Evolutionary conservation across 495 filamentous ascomycete genomes (phyloP), one percentile per base, ranked within the genome.

Genomic region (Aspergillus nidulans): DNA sequence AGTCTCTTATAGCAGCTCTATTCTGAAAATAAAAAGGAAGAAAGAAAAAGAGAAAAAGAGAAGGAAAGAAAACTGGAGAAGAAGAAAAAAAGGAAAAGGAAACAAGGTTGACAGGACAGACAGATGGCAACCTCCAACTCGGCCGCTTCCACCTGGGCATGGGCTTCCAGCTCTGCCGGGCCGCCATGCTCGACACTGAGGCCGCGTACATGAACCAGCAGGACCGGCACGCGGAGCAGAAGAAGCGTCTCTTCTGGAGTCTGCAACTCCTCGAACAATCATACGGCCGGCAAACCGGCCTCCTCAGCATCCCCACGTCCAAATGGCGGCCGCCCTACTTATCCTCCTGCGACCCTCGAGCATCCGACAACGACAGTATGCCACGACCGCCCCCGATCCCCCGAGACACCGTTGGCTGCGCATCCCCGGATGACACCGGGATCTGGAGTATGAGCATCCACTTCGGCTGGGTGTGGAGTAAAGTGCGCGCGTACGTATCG

Each of bases 401-500:
- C 0, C 57, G 45, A 30, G 74, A 77, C 44, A 58, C 66, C 1
- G 52, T 71, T 6, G 73, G 73, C 0, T 70, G 71, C 42, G 49
- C 66, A 0, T 53, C 40, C 10, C 42, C 67, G 5, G 48, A 46
- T 9, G 73, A 75, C 41, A 64, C 64, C 1, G 73, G 74, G 0
- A 77, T 77, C 19, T 77, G 74, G 74, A 77, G 65, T 42, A 52
- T 74, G 52, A 57, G 66, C 5, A 53, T 72, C 9, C 68, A 76
- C 53, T 72, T 77, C 38, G 72, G 71, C 16, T 76, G 73, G 74
- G 68, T 77, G 16, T 77, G 74, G 74, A 75, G 69, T 23, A 59
- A 66, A 6, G 73, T 76, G 6, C 62, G 74, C 39, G 63, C 61
- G 21, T 77, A 72, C 24, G 61, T 77, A 1, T 69, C 65, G 0